These are phyloP conservation scores for Neoboletus brunneissimus DNA, from an alignment of 768 basidiomycete species.

Conservation along the genomic window DNA sequence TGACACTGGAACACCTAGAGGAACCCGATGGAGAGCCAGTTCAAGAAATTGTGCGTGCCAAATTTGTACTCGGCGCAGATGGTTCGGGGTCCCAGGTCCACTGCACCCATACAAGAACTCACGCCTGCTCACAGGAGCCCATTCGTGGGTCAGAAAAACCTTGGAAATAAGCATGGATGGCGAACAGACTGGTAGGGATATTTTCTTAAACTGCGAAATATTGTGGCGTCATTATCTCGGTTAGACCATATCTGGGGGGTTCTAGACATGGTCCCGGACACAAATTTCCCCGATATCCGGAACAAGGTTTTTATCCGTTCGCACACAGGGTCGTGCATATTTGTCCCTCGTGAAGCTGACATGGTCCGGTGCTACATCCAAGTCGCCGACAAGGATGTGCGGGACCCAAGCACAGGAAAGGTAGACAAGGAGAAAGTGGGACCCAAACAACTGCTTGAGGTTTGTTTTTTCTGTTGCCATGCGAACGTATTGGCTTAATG, in stretches of 20 bases:
- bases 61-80: too few relatives aligned
- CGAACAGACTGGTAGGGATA: too few relatives aligned
- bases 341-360: constrained; percentile 51
- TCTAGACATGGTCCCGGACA: constrained; percentile 44
- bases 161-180: too few relatives aligned
- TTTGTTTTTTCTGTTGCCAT: constrained; percentile 5
- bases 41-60: too few relatives aligned
- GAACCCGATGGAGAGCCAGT: too few relatives aligned
- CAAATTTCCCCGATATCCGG: constrained; percentile 55
- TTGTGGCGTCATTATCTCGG: too few relatives aligned
- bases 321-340: constrained; percentile 45
- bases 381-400: constrained; percentile 39
- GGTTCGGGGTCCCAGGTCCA: too few relatives aligned
- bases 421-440: constrained; percentile 39
- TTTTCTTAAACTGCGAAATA: too few relatives aligned
- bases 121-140: too few relatives aligned
- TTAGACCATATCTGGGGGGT: constrained; percentile 45
- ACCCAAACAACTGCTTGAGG: constrained; percentile 40
- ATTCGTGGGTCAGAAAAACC: too few relatives aligned
- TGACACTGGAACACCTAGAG: too few relatives aligned
- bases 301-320: constrained; percentile 49
- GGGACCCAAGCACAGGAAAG: constrained; percentile 38
- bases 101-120: too few relatives aligned
- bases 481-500: background rate
- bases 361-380: constrained; percentile 51